Evolutionary conservation across 2,329 filamentous ascomycete species (phyloP).

Genomic region (Neofusicoccum sp.): DNA sequence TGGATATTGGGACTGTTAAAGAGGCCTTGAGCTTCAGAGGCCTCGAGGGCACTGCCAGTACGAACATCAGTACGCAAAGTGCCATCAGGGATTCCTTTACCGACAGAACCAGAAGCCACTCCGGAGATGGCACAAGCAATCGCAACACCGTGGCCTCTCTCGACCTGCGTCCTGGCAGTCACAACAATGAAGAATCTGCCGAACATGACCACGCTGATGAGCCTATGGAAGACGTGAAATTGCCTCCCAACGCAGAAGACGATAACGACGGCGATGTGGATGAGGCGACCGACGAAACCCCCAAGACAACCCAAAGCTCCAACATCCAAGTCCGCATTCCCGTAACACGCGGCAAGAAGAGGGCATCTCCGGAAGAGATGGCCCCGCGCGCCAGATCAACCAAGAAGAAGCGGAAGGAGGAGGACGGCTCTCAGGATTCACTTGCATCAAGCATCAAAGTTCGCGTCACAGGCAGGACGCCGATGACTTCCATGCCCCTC

Average conservation of each 20-base stretch:
- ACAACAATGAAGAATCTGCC: neutral
- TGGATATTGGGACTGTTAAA: no score
- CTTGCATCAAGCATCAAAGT: neutral
- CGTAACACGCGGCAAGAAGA: neutral
- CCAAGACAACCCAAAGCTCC: neutral
- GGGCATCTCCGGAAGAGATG: neutral
- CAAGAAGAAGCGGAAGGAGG: neutral
- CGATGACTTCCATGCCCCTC: neutral
- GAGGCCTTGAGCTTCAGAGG: neutral
- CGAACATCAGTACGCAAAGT: neutral
- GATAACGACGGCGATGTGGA: neutral
- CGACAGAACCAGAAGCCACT: neutral
- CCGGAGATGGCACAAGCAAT: neutral
- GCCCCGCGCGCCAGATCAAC: neutral
- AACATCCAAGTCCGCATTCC: neutral
- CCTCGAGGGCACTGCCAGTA: neutral
- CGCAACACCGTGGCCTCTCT: neutral
- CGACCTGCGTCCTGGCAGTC: neutral
- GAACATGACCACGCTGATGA: no score
- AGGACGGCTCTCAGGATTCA: neutral
- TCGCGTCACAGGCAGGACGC: neutral
- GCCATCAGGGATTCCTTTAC: constrained; percentile 1
- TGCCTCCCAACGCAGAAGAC: neutral
- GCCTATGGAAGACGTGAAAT: no score
- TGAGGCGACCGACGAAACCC: constrained; percentile 16